Base-by-base conservation (phyloP, 2,329 filamentous ascomycete species). In the Fusarium sp. region DNA sequence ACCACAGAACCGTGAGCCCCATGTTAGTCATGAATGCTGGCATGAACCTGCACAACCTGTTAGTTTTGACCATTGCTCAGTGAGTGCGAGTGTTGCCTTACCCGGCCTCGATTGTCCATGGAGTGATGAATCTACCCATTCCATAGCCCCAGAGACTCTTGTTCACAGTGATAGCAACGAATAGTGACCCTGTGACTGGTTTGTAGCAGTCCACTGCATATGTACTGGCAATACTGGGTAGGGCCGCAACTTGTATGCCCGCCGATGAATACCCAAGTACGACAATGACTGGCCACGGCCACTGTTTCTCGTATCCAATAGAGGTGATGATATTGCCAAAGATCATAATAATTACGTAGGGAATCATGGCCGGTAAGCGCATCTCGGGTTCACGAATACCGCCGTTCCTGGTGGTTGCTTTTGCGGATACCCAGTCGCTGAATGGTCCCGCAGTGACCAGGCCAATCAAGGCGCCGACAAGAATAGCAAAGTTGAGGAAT, bases 171-270 rank as follows among this genome's bases (percentile, higher is more conserved):
- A 69, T 64, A 12, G 66, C 66, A 20, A 69, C 66, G 35, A 69
- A 69, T 11, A 69, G 51, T 22, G 51, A 55, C 12, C 51, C 51
- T 16, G 51, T 33, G 2, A 62, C 57, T 70, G 20, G 75, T 80
- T 92, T 92, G 80, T 92, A 92, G 64, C 85, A 87, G 77, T 92
- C 90, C n/a, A 92, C 86, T 0, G 89, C 88, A 74, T 92, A 92
- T 5, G 83, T 90, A 33, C 84, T 87, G 6, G 83, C 85, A 64
- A 92, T 92, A 16, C 86, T 86, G 0, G 90, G 90, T 12, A 92
- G 80, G 0, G 89, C 89, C 5, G 79, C 74, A 7, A 82, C 79
- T 66, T 81, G 79, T 27, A 82, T 73, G 6, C 81, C 81, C 1
- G 78, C 63, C 35, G 74, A 76, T 1, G 69, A 83, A 70, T 87